Percentiles rank a stretch among this genome's conserved stretches.
phyloP scores from a whole-genome alignment of 2,329 filamentous ascomycete species.

The Ambrosiella cleistominuta region DNA sequence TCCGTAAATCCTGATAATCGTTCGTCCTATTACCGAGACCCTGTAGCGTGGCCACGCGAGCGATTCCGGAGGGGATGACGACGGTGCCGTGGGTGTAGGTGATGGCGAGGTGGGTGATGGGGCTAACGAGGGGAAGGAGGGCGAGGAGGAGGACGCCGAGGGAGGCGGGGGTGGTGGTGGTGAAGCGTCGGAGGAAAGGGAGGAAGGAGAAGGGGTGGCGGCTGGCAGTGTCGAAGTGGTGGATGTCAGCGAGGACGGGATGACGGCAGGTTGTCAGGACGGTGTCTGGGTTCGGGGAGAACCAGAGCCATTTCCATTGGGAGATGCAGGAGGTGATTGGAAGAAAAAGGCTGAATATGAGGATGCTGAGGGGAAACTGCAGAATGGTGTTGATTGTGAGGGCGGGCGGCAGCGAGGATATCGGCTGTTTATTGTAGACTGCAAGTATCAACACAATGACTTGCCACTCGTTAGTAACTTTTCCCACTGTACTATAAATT shows the following conservation, averaged over 20 bases:
- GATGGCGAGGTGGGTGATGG: constrained; percentile 12
- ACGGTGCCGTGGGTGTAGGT: constrained; percentile 1
- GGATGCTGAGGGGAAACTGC: constrained; percentile 18
- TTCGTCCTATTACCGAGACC: background rate
- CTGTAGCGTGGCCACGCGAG: constrained; percentile 1
- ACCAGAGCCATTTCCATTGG: constrained; percentile 21
- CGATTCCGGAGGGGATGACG: background rate
- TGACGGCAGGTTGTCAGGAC: too few relatives aligned
- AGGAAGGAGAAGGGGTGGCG: constrained; percentile 15
- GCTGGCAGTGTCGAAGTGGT: constrained; percentile 17
- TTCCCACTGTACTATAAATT: background rate
- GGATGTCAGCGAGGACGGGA: constrained; percentile 17
- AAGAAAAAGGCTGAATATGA: constrained; percentile 16
- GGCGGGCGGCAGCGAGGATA: constrained; percentile 15
- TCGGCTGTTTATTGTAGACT: constrained; percentile 13
- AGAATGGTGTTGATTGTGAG: constrained; percentile 18
- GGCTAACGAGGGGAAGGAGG: constrained; percentile 13
- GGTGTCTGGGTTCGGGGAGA: constrained; percentile 5
- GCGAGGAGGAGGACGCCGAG: constrained; percentile 16
- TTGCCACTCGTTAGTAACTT: background rate
- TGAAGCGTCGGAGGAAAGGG: constrained; percentile 15
- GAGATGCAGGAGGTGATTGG: constrained; percentile 17
- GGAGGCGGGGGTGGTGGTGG: constrained; percentile 16
- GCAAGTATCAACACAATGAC: constrained; percentile 10
- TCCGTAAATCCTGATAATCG: background rate